Evolutionary conservation across 139 green algal genomes (phyloP), one percentile per base, ranked within the genome.

Genomic region (Closterium sp.): DNA sequence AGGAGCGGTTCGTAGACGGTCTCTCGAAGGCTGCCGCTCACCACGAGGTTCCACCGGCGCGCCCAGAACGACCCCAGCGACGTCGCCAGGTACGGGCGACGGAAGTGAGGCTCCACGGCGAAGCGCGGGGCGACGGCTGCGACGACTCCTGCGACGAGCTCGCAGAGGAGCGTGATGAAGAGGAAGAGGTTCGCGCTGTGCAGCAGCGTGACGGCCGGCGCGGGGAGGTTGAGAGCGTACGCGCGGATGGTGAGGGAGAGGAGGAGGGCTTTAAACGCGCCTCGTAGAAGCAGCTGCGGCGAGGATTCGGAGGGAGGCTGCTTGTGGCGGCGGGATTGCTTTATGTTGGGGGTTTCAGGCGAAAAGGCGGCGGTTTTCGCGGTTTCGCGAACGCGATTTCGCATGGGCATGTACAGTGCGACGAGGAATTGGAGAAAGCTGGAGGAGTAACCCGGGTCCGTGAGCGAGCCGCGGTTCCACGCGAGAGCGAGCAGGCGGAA

Each of bases 51-150:
- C 91, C 91, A 94, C 30, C 91, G 32, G 2, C 50, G 87, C 29
- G 91, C 38, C 91, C 91, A 94, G 88, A 94, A 94, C 28, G 91
- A 89, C 11, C n/a, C 87, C 50, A 93, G 34, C 86, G 86, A 93
- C 17, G 86, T 73, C 13, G 91, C 31, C 7, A 93, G n/a, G 32
- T 88, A 93, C 13, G 91, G 91, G 31, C 86, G 86, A 28, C 91
- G n/a, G 50, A 93, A 93, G 90, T 62, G 22, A 1, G 73, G 29
- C 90, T 92, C 62, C 7, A 87, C 27, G 6, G 28, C 32, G 32
- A 92, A 32, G 62, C 13, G 28, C 9, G 28, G 17, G 17, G 28
- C 90, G 24, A 93, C 29, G 17, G 85, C 79, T 4, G 22, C 90
- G n/a, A 84, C 28, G 28, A 32, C 85, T 1, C 31, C 87, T 11